These are phyloP conservation scores for Fusarium sororula DNA, from an alignment of 2,329 filamentous ascomycete species.

Conservation along the genomic window DNA sequence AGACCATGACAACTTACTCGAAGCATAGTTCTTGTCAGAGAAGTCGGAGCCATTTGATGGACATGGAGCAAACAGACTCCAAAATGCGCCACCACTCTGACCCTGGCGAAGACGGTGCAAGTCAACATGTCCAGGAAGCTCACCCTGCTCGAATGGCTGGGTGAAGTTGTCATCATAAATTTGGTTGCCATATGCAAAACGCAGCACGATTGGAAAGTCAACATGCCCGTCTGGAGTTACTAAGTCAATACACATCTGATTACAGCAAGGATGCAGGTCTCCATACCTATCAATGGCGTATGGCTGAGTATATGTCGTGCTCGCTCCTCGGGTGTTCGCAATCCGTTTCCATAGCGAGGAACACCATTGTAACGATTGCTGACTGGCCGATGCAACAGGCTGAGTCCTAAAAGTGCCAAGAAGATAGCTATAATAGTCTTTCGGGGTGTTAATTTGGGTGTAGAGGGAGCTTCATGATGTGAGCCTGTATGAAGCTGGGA, in stretches of 20 bases:
- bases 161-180: conserved; percentile 80
- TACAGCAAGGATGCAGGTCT: not conserved
- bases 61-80: conserved; percentile 86
- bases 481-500: conserved; percentile 32
- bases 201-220: conserved; percentile 81
- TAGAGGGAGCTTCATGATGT: conserved; percentile 28
- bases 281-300: conserved; percentile 61
- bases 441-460: conserved; percentile 39
- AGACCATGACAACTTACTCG: conserved; percentile 59
- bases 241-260: not conserved
- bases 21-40: conserved; percentile 74
- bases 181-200: conserved; percentile 74
- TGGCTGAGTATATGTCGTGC: conserved; percentile 56
- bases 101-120: conserved; percentile 77
- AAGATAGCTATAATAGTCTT: conserved; percentile 38
- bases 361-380: conserved; percentile 36
- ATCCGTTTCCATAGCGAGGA: conserved; percentile 40
- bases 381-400: conserved; percentile 41
- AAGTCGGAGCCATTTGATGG: conserved; percentile 78
- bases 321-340: conserved; percentile 54
- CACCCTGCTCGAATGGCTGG: conserved; percentile 76
- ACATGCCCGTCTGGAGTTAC: conserved; percentile 81
- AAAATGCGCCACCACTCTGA: conserved; percentile 85
- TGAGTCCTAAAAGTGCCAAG: conserved; percentile 41
- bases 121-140: conserved; percentile 77